Percentiles rank a stretch among this genome's conserved stretches.
These are phyloP conservation scores for Fusarium haematococcum DNA, from an alignment of 2,329 filamentous ascomycete genomes.

Conservation along the genomic window DNA sequence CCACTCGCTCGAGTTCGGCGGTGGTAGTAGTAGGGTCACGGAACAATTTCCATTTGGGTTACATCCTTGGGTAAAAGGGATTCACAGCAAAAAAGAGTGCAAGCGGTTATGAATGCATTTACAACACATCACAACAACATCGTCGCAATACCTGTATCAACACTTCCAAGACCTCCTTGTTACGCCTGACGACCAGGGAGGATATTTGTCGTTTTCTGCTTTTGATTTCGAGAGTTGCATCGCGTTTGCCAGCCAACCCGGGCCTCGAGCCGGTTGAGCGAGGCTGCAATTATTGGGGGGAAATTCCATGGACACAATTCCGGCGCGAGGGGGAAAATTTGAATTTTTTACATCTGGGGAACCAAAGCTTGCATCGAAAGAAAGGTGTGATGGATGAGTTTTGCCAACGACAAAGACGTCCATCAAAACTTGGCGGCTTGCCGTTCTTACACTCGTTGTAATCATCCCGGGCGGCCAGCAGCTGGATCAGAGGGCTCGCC, in stretches of 20 bases:
- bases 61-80: conserved; percentile 49
- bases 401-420: conserved; percentile 43
- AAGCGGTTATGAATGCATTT: conserved; percentile 56
- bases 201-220: conserved; percentile 39
- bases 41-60: conserved; percentile 38
- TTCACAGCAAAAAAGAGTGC: conserved; percentile 53
- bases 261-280: conserved; percentile 34
- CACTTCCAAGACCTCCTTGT: conserved; percentile 48
- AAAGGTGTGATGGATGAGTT: conserved; percentile 33
- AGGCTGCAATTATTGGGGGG: conserved; percentile 32
- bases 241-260: conserved; percentile 16
- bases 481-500: conserved; percentile 51
- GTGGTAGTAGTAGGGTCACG: conserved; percentile 48
- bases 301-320: conserved; percentile 30
- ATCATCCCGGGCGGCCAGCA: conserved; percentile 54
- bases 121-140: conserved; percentile 38
- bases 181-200: conserved; percentile 45
- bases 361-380: conserved; percentile 30
- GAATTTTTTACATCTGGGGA: conserved; percentile 26
- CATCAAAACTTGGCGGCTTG: conserved; percentile 47
- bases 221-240: conserved; percentile 43
- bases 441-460: conserved; percentile 66
- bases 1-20: conserved; percentile 34
- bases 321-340: conserved; percentile 39
- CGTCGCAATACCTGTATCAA: conserved; percentile 60